Percentiles rank a stretch among this genome's conserved stretches.
These are phyloP conservation scores for Adenanthera pavonina DNA, from an alignment of 306 rosid species.

Conservation along the genomic window DNA sequence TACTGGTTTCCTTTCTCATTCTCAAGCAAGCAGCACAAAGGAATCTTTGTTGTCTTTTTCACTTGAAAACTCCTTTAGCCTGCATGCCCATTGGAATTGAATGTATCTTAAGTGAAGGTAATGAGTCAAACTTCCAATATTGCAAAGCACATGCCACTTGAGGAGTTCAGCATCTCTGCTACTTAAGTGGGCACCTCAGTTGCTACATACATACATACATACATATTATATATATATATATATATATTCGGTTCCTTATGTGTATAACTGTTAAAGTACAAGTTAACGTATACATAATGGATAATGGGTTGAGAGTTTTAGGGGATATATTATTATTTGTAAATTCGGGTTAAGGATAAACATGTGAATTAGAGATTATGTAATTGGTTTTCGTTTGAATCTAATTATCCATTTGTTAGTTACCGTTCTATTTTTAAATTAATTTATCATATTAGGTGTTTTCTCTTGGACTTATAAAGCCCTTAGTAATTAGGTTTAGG, in stretches of 20 bases:
- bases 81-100: background rate
- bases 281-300: background rate
- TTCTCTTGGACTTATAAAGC: background rate
- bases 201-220: background rate
- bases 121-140: background rate
- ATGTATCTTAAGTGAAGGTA: background rate
- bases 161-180: too few relatives aligned
- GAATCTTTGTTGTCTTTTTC: background rate
- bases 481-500: background rate
- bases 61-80: background rate
- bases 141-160: background rate
- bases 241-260: conserved; percentile 1
- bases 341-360: too few relatives aligned
- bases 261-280: background rate
- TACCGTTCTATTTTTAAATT: too few relatives aligned
- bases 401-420: too few relatives aligned
- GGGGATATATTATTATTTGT: too few relatives aligned
- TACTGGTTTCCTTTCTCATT: background rate
- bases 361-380: too few relatives aligned
- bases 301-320: too few relatives aligned
- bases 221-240: background rate
- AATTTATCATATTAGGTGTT: background rate
- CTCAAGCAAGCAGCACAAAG: background rate
- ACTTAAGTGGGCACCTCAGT: background rate
- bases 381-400: too few relatives aligned